phyloP scores from a whole-genome alignment of 129 eudicot genomes.

The Heracleum sosnowskyi region DNA sequence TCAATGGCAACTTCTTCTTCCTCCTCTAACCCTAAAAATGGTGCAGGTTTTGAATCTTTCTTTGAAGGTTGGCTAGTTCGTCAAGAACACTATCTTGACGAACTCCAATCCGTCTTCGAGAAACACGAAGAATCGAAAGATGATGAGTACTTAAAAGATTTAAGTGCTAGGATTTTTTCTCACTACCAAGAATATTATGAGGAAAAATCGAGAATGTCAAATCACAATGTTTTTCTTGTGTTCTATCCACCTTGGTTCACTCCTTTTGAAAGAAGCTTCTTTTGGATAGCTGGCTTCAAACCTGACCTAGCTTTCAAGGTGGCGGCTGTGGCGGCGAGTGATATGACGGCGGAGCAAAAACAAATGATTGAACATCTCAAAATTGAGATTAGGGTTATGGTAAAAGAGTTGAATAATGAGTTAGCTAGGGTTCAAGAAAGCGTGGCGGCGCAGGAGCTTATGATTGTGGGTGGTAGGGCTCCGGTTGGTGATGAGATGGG shows the following conservation, averaged over 20 bases:
- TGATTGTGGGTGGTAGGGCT: conserved; percentile 4
- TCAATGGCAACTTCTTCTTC: background rate
- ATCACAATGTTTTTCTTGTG: conserved; percentile 28
- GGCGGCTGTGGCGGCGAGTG: conserved; percentile 12
- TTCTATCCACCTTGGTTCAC: conserved; percentile 66
- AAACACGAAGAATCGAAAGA: background rate
- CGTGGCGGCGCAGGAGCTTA: conserved; percentile 50
- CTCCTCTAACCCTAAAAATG: background rate
- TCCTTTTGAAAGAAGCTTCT: conserved; percentile 37
- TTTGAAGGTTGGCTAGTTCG: conserved; percentile 48
- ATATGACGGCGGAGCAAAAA: conserved; percentile 28
- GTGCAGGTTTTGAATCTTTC: conserved; percentile 26
- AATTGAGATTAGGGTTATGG: conserved; percentile 24
- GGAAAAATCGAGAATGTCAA: conserved; percentile 47
- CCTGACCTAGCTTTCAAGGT: conserved; percentile 38
- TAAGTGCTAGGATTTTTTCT: conserved; percentile 29
- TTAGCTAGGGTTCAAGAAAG: conserved; percentile 53
- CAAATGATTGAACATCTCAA: conserved; percentile 20
- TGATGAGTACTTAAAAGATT: conserved; percentile 13
- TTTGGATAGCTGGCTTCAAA: conserved; percentile 69
- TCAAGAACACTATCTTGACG: conserved; percentile 29
- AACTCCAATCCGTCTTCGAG: conserved; percentile 25
- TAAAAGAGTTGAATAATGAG: conserved; percentile 21
- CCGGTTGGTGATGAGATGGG: conserved; percentile 11
- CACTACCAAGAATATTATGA: conserved; percentile 59